Evolutionary conservation across 2,329 filamentous ascomycete genomes (phyloP), one percentile per base, ranked within the genome.

Genomic region (Scytalidium lignicola): DNA sequence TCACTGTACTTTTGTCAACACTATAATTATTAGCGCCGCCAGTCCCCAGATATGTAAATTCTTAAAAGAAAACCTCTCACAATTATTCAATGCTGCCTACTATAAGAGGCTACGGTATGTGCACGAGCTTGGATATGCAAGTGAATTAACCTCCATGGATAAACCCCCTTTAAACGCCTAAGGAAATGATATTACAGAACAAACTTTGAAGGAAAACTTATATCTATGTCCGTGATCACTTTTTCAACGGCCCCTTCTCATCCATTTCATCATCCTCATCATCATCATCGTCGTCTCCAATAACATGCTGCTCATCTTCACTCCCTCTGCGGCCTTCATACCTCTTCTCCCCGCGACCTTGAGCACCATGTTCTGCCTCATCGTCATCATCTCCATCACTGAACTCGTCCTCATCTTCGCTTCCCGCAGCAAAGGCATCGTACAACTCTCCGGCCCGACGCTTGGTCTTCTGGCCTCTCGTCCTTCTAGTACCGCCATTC

Each of bases 351-450:
- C 54, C 46, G 40, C 65, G 59, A 46, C 62, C 58, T 32, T 74
- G 72, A 13, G 71, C 72, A 28, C 73, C 73, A 18, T 49, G 50
- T 9, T 51, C 54, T 42, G 62, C 65, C n/a, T n/a, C n/a, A 3
- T 71, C 71, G 37, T 72, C 69, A 26, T 74, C 74, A 49, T 75
- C 71, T 17, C 66, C 69, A 10, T 70, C 67, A 45, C 62, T 63
- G 32, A 62, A 62, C 8, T 41, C 40, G 10, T 51, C 49, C 43
- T 89, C 86, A 50, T 93, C 91, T 50, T 92, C 92, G 52, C 79
- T 83, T 46, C 90, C 92, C 15, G 89, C 91, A 0, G 93, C 93
- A 75, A 99, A 99, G 3, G 93, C 93, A 73, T 99, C 93, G 66
- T 99, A 99, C 41, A 99, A 72, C 71, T 97, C 92, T 22, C 92